Evolutionary conservation across 257 asterid genomes (phyloP).

Genomic region (Solanum peruvianum): DNA sequence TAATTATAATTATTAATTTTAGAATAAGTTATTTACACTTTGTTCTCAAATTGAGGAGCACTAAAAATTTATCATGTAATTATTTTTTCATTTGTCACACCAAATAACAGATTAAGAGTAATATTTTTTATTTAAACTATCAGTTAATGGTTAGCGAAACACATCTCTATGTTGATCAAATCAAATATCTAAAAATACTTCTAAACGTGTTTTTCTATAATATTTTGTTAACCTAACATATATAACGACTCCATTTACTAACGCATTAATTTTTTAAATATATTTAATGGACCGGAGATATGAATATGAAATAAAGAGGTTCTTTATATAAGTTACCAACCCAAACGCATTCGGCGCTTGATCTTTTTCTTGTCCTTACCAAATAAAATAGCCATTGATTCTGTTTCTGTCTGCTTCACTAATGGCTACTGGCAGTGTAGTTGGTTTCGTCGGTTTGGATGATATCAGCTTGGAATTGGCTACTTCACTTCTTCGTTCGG

Average conservation of each 20-base stretch:
- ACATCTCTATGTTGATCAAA: too few species aligned
- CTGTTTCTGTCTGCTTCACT: not conserved
- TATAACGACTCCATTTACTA: not conserved
- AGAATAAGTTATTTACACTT: too few species aligned
- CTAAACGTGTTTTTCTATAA: too few species aligned
- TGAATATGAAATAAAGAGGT: not conserved
- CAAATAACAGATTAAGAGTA: not conserved
- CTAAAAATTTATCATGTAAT: too few species aligned
- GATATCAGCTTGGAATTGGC: slow-evolving; percentile 65
- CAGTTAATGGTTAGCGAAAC: too few species aligned
- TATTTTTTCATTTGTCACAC: not conserved
- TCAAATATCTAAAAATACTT: too few species aligned
- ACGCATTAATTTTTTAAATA: too few species aligned
- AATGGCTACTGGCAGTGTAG: slow-evolving; percentile 38
- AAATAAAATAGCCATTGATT: not conserved
- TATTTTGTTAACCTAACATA: too few species aligned
- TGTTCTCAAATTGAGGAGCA: not conserved
- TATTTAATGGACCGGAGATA: not conserved
- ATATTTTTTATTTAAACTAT: too few species aligned
- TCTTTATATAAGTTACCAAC: not conserved
- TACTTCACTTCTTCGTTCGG: slow-evolving; percentile 55
- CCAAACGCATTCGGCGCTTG: not conserved
- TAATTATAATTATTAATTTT: too few species aligned
- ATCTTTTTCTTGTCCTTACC: not conserved
- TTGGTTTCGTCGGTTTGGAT: slow-evolving; percentile 82